Conservation (phyloP, 345 rosid species). For the Orychophragmus violaceus region DNA sequence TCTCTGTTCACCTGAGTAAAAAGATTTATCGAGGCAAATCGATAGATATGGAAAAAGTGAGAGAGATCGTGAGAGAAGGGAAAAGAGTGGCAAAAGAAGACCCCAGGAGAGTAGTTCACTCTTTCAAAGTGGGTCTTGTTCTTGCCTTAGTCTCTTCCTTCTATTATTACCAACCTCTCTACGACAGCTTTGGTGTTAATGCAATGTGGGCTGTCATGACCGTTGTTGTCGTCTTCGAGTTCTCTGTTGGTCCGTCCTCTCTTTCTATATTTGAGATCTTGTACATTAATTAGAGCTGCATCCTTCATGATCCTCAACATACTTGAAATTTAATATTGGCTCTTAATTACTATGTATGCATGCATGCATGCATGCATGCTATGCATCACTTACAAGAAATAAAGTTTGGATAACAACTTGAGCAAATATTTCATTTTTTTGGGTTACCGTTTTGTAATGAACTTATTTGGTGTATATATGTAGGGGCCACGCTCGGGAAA, state of each 20-base stretch:
- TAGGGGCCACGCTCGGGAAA: conserved; percentile 58
- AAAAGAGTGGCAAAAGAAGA: conserved; percentile 57
- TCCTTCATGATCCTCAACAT: neutral
- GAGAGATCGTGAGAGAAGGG: conserved; percentile 8
- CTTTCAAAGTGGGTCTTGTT: conserved; percentile 66
- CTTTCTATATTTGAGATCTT: neutral
- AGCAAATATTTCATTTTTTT: neutral
- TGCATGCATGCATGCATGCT: conserved; percentile 11
- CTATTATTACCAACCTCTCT: conserved; percentile 58
- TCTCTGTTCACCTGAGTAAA: neutral
- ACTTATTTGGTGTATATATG: neutral
- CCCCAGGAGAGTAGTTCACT: conserved; percentile 59
- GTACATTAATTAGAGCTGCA: neutral
- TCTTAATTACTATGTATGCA: neutral
- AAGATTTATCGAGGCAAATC: neutral
- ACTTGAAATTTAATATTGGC: neutral
- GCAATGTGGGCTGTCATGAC: conserved; percentile 91
- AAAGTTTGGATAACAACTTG: neutral
- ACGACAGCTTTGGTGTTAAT: conserved; percentile 52
- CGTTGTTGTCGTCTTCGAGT: conserved; percentile 75
- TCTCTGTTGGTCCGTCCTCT: conserved; percentile 57
- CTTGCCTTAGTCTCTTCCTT: conserved; percentile 55
- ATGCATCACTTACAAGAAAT: neutral
- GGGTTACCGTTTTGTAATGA: neutral
- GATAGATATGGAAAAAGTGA: conserved; percentile 21